A percentile compares a stretch with the other conserved stretches of the same genome.
phyloP scores from a whole-genome alignment of 2,329 filamentous ascomycete species.

The Diaporthe aspalathi region DNA sequence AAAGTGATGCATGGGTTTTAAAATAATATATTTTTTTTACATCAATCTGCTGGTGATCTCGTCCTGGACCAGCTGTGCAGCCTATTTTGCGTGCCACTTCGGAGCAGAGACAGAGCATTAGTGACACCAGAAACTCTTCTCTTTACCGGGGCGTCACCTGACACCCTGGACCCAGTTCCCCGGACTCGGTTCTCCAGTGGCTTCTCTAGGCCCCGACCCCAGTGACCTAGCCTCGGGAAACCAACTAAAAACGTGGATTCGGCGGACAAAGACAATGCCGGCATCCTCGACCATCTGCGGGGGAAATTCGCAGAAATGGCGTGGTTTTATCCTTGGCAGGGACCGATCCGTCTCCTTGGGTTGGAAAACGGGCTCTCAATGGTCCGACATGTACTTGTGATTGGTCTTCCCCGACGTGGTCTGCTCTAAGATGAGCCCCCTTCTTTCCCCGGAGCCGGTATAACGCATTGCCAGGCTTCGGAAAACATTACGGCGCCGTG shows the following conservation, averaged over 20 bases:
- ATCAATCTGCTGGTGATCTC: too few relatives aligned
- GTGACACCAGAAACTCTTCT: too few relatives aligned
- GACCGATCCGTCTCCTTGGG: fast-evolving
- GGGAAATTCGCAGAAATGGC: conserved; percentile 3
- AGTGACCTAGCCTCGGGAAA: background rate
- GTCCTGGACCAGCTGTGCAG: too few relatives aligned
- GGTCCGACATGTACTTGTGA: background rate
- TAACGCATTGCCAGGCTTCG: background rate
- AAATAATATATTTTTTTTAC: too few relatives aligned
- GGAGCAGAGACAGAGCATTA: too few relatives aligned
- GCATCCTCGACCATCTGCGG: background rate
- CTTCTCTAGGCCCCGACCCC: background rate
- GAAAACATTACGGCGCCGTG: background rate
- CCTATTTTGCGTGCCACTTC: too few relatives aligned
- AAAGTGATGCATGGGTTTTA: too few relatives aligned
- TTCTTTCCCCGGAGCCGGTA: background rate
- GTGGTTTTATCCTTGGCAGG: background rate
- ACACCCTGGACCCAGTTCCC: conserved; percentile 19
- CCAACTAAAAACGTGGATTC: background rate
- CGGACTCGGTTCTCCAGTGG: background rate
- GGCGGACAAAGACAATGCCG: conserved; percentile 18
- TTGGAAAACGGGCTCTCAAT: background rate
- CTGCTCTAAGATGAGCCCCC: too few relatives aligned
- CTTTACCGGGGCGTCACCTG: background rate
- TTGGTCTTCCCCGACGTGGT: background rate